Evolutionary conservation across 768 basidiomycete genomes (phyloP).

Genomic region (Melanogaster broomeanus): DNA sequence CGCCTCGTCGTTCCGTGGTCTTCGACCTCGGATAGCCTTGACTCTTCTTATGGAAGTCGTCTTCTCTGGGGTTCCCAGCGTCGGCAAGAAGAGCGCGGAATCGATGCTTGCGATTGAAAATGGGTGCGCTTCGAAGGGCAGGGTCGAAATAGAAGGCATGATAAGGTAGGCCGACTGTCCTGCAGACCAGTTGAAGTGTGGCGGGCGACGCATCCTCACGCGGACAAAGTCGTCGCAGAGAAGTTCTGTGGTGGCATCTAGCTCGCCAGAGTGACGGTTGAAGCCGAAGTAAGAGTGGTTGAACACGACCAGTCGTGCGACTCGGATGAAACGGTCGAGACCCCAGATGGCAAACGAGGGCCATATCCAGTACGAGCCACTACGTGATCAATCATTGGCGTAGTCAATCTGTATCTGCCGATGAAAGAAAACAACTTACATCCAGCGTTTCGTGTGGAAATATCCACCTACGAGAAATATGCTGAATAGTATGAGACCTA

Average conservation of each 20-base stretch:
- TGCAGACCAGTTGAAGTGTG: conserved; percentile 51
- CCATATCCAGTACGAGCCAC: too few relatives aligned
- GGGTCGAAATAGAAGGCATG: conserved; percentile 45
- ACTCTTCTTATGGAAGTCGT: too few relatives aligned
- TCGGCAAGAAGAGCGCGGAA: conserved; percentile 8
- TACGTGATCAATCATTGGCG: too few relatives aligned
- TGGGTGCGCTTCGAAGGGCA: conserved; percentile 57
- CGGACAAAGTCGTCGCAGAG: conserved; percentile 49
- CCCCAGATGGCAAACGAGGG: conserved; percentile 34
- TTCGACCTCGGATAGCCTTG: too few relatives aligned
- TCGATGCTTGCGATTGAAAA: conserved; percentile 59
- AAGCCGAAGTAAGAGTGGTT: conserved; percentile 44
- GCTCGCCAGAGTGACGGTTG: conserved; percentile 19
- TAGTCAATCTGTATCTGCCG: background rate
- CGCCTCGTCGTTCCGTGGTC: background rate
- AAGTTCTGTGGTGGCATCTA: conserved; percentile 43
- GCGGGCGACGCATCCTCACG: conserved; percentile 44
- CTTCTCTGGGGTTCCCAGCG: too few relatives aligned
- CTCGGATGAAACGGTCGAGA: conserved; percentile 52
- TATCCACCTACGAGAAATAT: conserved; percentile 43
- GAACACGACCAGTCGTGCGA: conserved; percentile 43
- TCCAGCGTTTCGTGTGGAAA: conserved; percentile 35
- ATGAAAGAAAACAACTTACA: conserved; percentile 14
- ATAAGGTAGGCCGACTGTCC: conserved; percentile 58
- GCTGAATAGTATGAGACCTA: conserved; percentile 14